phyloP scores from a whole-genome alignment of 495 filamentous ascomycete species.

The Pseudomonodictys pantanalensis region DNA sequence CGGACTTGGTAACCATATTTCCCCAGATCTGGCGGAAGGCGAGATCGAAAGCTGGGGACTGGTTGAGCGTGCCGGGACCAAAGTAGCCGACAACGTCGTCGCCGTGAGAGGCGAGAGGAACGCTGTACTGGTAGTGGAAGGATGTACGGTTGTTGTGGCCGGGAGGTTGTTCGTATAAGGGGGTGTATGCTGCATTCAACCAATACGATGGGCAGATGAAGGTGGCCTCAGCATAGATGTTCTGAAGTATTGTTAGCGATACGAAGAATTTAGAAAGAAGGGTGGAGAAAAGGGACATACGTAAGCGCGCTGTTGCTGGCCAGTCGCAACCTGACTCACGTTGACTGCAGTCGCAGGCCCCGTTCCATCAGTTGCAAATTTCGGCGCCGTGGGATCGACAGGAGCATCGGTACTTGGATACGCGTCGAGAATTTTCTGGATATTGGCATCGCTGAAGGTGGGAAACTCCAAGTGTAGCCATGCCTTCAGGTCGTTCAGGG shows the following conservation, averaged over 20 bases:
- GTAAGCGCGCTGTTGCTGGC: slow-evolving; percentile 51
- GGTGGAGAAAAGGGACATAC: slow-evolving; percentile 40
- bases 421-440: slow-evolving; percentile 7
- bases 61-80: slow-evolving; percentile 36
- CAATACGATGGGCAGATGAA: slow-evolving; percentile 64
- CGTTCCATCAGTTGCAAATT: slow-evolving; percentile 14
- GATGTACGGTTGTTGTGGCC: slow-evolving; percentile 37
- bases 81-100: slow-evolving; percentile 55
- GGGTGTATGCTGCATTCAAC: slow-evolving; percentile 58
- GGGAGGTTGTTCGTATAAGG: too few relatives aligned
- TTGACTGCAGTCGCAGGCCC: slow-evolving; percentile 6
- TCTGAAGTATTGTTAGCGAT: slow-evolving; percentile 34
- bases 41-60: slow-evolving; percentile 38
- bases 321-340: slow-evolving; percentile 44
- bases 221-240: slow-evolving; percentile 59
- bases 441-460: slow-evolving; percentile 5
- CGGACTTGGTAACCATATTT: slow-evolving; percentile 54
- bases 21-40: slow-evolving; percentile 48
- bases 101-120: slow-evolving; percentile 57
- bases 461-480: slow-evolving; percentile 15
- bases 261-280: background rate
- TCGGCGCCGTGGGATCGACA: slow-evolving; percentile 1
- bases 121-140: slow-evolving; percentile 64
- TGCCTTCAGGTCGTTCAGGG: slow-evolving; percentile 3
- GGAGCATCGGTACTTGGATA: slow-evolving; percentile 10